Percentiles rank a stretch among this genome's conserved stretches.
Evolutionary conservation across 225 moss, liverwort and hornwort species (phyloP).

Genomic region (Pseudisothecium myosuroides): DNA sequence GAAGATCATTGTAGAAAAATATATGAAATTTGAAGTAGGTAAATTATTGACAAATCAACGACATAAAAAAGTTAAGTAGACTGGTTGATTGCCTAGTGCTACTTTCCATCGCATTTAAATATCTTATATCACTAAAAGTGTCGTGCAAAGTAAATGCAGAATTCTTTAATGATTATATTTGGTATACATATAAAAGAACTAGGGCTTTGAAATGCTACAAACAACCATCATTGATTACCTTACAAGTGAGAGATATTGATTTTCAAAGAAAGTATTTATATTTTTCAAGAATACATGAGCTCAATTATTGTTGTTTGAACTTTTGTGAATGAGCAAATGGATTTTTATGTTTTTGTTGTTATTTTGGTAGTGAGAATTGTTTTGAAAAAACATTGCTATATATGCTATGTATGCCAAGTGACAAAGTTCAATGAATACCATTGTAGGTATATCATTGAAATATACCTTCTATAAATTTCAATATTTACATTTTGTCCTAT

Average conservation of each 20-base stretch:
- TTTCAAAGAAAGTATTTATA: not conserved
- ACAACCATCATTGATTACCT: accelerated
- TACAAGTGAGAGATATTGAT: not conserved
- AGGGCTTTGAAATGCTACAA: accelerated
- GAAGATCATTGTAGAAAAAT: no score
- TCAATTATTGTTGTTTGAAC: not conserved
- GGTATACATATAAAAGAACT: no score
- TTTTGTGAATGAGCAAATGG: no score
- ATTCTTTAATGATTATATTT: no score
- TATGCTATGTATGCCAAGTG: not conserved
- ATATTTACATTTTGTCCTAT: accelerated
- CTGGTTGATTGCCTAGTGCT: no score
- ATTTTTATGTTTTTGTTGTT: not conserved
- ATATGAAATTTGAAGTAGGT: no score
- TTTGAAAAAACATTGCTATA: not conserved
- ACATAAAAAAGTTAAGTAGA: no score
- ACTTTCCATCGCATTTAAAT: no score
- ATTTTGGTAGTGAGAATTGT: not conserved
- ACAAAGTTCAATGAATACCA: not conserved
- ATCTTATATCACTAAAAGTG: no score
- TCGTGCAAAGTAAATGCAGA: no score
- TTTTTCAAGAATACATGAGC: not conserved
- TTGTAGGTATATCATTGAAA: not conserved
- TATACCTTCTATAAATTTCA: not conserved
- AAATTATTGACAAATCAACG: no score